Conservation (phyloP, 2,329 filamentous ascomycete species). For the Pleurostoma richardsiae region DNA sequence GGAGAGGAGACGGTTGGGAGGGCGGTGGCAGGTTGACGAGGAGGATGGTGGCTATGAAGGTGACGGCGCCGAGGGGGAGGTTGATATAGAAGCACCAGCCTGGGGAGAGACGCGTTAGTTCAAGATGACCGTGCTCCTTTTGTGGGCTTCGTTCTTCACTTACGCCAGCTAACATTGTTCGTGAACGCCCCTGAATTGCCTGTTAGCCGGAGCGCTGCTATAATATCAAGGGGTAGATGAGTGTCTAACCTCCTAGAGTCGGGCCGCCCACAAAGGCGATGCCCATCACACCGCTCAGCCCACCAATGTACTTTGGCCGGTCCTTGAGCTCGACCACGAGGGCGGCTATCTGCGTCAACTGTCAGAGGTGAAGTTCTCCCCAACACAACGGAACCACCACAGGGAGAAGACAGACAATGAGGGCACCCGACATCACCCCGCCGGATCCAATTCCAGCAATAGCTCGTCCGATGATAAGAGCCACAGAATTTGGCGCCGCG, state of each 20-base stretch:
- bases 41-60: slow-evolving; percentile 8
- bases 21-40: slow-evolving; percentile 11
- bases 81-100: slow-evolving; percentile 22
- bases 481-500: slow-evolving; percentile 15
- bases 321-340: slow-evolving; percentile 55
- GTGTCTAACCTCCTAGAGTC: slow-evolving; percentile 37
- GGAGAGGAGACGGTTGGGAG: slow-evolving; percentile 6
- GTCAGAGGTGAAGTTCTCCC: too few species aligned
- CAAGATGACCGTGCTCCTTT: too few species aligned
- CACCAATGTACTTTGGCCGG: slow-evolving; percentile 51
- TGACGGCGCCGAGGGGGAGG: background rate
- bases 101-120: slow-evolving; percentile 30
- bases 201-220: too few species aligned
- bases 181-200: slow-evolving; percentile 32
- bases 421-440: slow-evolving; percentile 18
- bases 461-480: slow-evolving; percentile 18
- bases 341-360: slow-evolving; percentile 35
- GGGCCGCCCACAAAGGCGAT: slow-evolving; percentile 48
- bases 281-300: slow-evolving; percentile 51
- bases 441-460: slow-evolving; percentile 15
- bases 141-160: background rate
- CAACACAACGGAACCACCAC: too few species aligned
- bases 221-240: too few species aligned
- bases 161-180: slow-evolving; percentile 40
- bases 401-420: slow-evolving; percentile 15